phyloP scores from a whole-genome alignment of 176 grass and related monocot species.

The Eremochloa ophiuroides region DNA sequence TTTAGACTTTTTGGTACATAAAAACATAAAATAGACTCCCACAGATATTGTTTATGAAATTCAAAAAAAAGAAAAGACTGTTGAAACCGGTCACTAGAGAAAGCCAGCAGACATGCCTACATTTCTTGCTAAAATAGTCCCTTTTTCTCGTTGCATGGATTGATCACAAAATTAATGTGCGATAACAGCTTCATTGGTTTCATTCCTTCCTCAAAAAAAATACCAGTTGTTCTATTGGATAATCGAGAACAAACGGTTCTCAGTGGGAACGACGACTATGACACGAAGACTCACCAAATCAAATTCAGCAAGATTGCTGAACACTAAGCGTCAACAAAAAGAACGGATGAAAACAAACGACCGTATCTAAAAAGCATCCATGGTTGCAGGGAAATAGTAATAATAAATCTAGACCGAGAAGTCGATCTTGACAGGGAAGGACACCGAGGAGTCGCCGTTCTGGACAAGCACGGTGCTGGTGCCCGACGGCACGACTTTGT shows the following conservation, averaged over 20 bases:
- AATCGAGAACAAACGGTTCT: background rate
- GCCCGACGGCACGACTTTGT: conserved; percentile 37
- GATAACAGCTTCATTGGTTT: too few species aligned
- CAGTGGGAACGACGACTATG: background rate
- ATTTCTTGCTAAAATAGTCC: too few species aligned
- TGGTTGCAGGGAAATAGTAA: background rate
- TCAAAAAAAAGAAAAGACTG: too few species aligned
- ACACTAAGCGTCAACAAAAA: background rate
- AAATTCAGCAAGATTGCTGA: background rate
- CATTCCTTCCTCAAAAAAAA: too few species aligned
- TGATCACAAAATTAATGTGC: too few species aligned
- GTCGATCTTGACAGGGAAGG: conserved; percentile 28
- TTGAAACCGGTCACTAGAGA: too few species aligned
- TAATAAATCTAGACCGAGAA: background rate
- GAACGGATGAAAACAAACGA: background rate
- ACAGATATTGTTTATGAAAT: too few species aligned
- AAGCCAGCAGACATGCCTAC: too few species aligned
- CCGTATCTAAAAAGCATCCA: background rate
- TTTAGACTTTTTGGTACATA: too few species aligned
- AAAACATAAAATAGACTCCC: too few species aligned
- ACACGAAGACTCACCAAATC: background rate
- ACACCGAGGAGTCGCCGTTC: conserved; percentile 9
- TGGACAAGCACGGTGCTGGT: conserved; percentile 27
- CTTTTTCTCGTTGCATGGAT: too few species aligned
- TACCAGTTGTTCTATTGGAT: too few species aligned